These are phyloP conservation scores for Neurospora cerealis DNA, from an alignment of 495 filamentous ascomycete genomes.

Conservation along the genomic window DNA sequence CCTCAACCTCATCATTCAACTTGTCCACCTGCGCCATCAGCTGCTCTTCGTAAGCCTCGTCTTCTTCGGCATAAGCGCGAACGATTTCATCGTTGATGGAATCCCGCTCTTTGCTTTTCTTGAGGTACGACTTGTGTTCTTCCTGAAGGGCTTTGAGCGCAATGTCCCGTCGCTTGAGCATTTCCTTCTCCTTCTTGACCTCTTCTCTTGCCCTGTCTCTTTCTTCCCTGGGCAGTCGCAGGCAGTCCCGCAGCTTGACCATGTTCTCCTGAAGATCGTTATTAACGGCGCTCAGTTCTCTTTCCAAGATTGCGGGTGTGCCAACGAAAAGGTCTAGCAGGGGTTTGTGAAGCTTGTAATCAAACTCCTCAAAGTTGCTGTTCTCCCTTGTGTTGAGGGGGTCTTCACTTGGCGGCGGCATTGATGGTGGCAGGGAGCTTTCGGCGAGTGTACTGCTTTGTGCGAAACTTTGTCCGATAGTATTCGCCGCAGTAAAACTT, in stretches of 20 bases:
- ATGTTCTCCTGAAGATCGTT: slow-evolving; percentile 22
- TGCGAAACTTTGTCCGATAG: not conserved
- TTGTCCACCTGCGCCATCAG: slow-evolving; percentile 18
- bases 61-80: slow-evolving; percentile 26
- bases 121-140: slow-evolving; percentile 19
- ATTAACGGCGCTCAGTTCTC: slow-evolving; percentile 15
- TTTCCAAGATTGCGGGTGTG: slow-evolving; percentile 23
- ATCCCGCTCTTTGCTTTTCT: slow-evolving; percentile 22
- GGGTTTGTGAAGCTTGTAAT: slow-evolving; percentile 15
- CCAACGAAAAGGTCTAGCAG: slow-evolving; percentile 24
- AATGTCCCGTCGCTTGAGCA: not conserved
- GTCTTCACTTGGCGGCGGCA: not conserved
- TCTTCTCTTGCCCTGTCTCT: slow-evolving; percentile 25
- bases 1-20: slow-evolving; percentile 20
- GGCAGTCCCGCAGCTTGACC: slow-evolving; percentile 2
- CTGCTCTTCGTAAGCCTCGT: slow-evolving; percentile 32
- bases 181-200: slow-evolving; percentile 19
- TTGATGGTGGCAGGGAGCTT: not conserved
- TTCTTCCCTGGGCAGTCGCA: slow-evolving; percentile 15
- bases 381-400: not conserved
- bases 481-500: not conserved
- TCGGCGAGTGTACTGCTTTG: not conserved
- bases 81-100: slow-evolving; percentile 24
- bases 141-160: slow-evolving; percentile 18
- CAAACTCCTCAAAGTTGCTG: not conserved